phyloP scores from a whole-genome alignment of 2,329 filamentous ascomycete genomes.

The Calonectria ilicicola region DNA sequence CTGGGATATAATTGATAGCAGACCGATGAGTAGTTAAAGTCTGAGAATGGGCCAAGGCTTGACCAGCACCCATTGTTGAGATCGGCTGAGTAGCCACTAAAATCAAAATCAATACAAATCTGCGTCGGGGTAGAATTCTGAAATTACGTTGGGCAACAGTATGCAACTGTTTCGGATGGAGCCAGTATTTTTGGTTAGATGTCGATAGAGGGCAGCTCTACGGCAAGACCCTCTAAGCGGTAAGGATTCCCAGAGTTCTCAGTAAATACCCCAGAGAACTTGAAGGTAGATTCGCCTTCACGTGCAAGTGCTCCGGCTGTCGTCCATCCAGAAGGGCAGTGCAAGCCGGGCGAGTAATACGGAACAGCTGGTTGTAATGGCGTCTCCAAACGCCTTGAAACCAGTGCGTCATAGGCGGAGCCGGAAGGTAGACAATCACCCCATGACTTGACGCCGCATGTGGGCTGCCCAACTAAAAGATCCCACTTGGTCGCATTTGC shows the following conservation, averaged over 20 bases:
- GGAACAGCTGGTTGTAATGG: slow-evolving; percentile 22
- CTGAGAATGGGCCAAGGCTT: slow-evolving; percentile 6
- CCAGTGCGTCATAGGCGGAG: slow-evolving; percentile 21
- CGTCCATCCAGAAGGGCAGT: slow-evolving; percentile 40
- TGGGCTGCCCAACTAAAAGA: slow-evolving; percentile 8
- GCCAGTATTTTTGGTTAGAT: slow-evolving; percentile 12
- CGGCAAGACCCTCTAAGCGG: not conserved
- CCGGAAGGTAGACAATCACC: slow-evolving; percentile 40
- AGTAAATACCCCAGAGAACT: slow-evolving; percentile 28
- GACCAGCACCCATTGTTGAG: slow-evolving; percentile 24
- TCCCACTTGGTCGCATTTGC: not conserved
- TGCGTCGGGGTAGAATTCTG: no score
- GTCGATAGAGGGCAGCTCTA: not conserved
- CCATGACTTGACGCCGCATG: slow-evolving; percentile 10
- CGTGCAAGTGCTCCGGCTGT: slow-evolving; percentile 34
- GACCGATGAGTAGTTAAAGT: slow-evolving; percentile 14
- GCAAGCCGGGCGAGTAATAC: slow-evolving; percentile 40
- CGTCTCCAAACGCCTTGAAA: not conserved
- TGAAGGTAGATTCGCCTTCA: not conserved
- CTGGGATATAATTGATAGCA: not conserved
- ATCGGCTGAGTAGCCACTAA: slow-evolving; percentile 28
- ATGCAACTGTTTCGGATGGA: slow-evolving; percentile 35
- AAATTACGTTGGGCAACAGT: slow-evolving; percentile 38
- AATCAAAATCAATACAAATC: not conserved
- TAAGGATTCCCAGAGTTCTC: not conserved